Conservation (phyloP, 495 filamentous ascomycete species). For the Thermothielavioides terrestris region DNA sequence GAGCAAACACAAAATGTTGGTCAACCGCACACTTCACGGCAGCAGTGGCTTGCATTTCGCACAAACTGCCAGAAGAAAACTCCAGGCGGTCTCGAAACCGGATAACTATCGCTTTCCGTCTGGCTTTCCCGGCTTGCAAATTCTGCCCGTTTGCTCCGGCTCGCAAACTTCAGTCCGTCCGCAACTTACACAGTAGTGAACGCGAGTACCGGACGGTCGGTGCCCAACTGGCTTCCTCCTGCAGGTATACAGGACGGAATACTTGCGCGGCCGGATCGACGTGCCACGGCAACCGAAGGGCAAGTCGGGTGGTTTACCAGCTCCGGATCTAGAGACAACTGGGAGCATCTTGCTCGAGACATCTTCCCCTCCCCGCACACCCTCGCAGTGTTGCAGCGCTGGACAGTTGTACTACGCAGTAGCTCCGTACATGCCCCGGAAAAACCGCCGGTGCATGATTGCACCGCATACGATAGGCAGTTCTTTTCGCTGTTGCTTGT, state of each 20-base stretch:
- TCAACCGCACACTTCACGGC: no score
- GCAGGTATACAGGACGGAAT: conserved; percentile 2
- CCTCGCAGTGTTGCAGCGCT: not conserved
- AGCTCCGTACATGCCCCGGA: conserved; percentile 21
- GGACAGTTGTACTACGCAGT: no score
- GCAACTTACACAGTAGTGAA: no score
- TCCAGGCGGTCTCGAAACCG: no score
- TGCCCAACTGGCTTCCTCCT: not conserved
- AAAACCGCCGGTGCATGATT: conserved; percentile 17
- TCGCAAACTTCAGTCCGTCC: not conserved
- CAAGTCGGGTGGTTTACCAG: conserved; percentile 14
- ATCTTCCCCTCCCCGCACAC: conserved; percentile 1
- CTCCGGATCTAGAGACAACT: conserved; percentile 10
- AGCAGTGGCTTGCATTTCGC: no score
- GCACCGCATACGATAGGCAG: conserved; percentile 2
- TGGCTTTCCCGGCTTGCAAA: not conserved
- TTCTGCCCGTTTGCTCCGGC: not conserved
- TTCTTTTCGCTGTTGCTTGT: conserved; percentile 16
- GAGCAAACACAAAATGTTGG: no score
- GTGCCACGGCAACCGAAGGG: not conserved
- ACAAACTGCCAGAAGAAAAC: no score
- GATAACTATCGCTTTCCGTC: not conserved
- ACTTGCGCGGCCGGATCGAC: conserved; percentile 10
- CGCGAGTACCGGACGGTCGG: no score
- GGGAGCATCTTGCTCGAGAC: conserved; percentile 9